These are phyloP conservation scores for Phytophthora ramorum DNA, from an alignment of 352 stramenopile genomes.

Conservation along the genomic window DNA sequence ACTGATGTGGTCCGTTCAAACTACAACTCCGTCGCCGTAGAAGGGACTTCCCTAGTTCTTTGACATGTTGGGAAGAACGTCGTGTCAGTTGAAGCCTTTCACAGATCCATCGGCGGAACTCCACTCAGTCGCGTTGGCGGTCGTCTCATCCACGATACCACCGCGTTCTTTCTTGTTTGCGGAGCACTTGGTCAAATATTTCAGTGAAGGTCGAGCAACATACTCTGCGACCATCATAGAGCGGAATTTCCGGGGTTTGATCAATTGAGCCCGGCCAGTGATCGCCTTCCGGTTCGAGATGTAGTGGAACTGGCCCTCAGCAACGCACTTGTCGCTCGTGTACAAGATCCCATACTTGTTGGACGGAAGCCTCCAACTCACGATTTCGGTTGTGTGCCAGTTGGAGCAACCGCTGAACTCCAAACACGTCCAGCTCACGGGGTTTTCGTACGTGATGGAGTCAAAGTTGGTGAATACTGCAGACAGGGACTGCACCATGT, in stretches of 20 bases:
- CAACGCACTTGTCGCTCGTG: background rate
- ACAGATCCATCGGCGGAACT: background rate
- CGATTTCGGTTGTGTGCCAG: background rate
- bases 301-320: background rate
- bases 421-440: background rate
- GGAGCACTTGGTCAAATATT: background rate
- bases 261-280: background rate
- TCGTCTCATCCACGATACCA: background rate
- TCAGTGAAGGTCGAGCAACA: background rate
- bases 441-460: background rate
- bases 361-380: background rate
- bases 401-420: background rate
- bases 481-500: background rate
- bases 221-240: constrained; percentile 2
- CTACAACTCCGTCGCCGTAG: background rate
- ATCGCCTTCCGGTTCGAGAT: background rate
- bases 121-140: background rate
- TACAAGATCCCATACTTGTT: background rate
- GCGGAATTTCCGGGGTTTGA: background rate
- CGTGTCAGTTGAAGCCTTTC: background rate
- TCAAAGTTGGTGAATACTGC: background rate
- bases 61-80: background rate
- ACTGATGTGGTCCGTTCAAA: too few species aligned
- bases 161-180: background rate
- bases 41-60: background rate